Evolutionary conservation across 768 basidiomycete species (phyloP), one percentile per base, ranked within the genome.

Genomic region (Mrakia gelida): DNA sequence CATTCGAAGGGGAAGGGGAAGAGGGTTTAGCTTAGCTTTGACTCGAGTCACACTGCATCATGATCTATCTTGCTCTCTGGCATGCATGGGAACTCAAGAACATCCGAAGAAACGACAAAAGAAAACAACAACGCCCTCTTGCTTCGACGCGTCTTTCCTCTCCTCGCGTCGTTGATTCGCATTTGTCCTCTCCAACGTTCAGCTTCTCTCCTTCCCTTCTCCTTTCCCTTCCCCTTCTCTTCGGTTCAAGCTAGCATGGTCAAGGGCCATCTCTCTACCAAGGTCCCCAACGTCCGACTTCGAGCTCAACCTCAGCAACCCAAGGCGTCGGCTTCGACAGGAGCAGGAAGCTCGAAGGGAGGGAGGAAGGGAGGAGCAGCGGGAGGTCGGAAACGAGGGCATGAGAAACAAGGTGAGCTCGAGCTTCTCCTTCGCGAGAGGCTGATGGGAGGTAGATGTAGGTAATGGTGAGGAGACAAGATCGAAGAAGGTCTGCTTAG

Each of bases 181-280:
- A 16, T 23, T 43, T 26, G 1, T 45, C 38, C 65, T 6, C 65
- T 26, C 15, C n/a, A 67, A 67, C 38, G 38, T 38, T 38, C 38
- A 38, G n/a, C 28, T 16, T 28, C 30, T 34, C 65, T 38, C 32
- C 38, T 38, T 41, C 67, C 2, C 26, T 30, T n/a, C n/a, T 67
- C 65, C 32, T 21, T 21, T 16, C 65, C 32, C 18, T 52, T 49
- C 18, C 30, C n/a, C 3, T n/a, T 54, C 73, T 7, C 23, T 23
- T 16, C 28, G 7, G 32, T n/a, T 34, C 52, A 21, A 9, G 21
- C 21, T 1, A 34, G 26, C 13, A 77, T 77, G 76, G 76, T 28
- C 2, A 68, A 59, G n/a, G 59, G 70, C 18, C 76, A 77, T 56
- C 49, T 71, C 56, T 77, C 76, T 30, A 77, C 76, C 41, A 77